Evolutionary conservation across 495 filamentous ascomycete species (phyloP).

Genomic region (Talaromyces adpressus): DNA sequence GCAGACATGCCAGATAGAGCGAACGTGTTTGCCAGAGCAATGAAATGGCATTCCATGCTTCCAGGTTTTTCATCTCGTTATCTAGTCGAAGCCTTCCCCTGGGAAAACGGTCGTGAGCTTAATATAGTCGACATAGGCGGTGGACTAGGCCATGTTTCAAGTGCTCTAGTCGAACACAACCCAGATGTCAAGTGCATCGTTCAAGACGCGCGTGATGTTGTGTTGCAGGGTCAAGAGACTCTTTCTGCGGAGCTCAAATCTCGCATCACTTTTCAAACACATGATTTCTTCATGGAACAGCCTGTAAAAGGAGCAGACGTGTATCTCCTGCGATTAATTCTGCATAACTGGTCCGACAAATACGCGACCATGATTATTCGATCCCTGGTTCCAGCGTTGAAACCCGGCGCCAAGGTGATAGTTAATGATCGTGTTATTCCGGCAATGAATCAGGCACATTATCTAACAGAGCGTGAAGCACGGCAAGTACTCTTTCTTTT

Average conservation of each 20-base stretch:
- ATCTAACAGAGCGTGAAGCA: slow-evolving; percentile 14
- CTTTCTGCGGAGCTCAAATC: slow-evolving; percentile 25
- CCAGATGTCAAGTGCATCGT: slow-evolving; percentile 40
- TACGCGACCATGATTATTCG: slow-evolving; percentile 46
- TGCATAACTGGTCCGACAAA: slow-evolving; percentile 53
- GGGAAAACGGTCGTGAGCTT: slow-evolving; percentile 31
- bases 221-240: slow-evolving; percentile 34
- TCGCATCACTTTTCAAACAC: slow-evolving; percentile 36
- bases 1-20: slow-evolving; percentile 14
- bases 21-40: slow-evolving; percentile 22
- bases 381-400: slow-evolving; percentile 47
- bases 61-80: slow-evolving; percentile 43
- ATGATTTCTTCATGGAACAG: slow-evolving; percentile 52
- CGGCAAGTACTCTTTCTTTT: slow-evolving; percentile 9
- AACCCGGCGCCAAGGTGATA: slow-evolving; percentile 42
- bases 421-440: slow-evolving; percentile 39
- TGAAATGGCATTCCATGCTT: slow-evolving; percentile 35
- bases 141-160: slow-evolving; percentile 45
- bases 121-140: slow-evolving; percentile 52
- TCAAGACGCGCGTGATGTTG: slow-evolving; percentile 43
- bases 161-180: slow-evolving; percentile 31
- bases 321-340: slow-evolving; percentile 50
- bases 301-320: slow-evolving; percentile 46
- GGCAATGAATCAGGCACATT: slow-evolving; percentile 11
- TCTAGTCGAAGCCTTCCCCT: slow-evolving; percentile 39